Evolutionary conservation across 345 rosid genomes (phyloP).

Genomic region (Syzygium oleosum): DNA sequence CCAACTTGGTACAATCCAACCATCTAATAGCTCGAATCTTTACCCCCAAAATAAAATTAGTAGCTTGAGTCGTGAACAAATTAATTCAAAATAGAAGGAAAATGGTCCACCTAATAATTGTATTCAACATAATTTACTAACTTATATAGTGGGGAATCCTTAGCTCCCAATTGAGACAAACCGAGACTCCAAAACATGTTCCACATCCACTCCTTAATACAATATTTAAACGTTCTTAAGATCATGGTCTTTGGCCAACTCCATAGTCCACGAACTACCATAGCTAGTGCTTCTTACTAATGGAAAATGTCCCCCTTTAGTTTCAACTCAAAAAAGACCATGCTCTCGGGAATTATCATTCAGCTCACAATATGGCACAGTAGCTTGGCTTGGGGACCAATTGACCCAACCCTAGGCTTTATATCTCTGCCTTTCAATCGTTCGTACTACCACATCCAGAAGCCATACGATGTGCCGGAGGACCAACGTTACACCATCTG

Average conservation of each 20-base stretch:
- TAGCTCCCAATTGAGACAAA: not conserved
- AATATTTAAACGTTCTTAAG: not conserved
- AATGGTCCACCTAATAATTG: not conserved
- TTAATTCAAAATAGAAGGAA: not conserved
- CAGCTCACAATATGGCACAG: not conserved
- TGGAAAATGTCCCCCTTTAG: not conserved
- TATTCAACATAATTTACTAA: not conserved
- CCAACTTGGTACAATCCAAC: not conserved
- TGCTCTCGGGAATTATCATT: not conserved
- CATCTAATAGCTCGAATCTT: not conserved
- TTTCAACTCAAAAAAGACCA: not conserved
- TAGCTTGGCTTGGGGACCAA: not conserved
- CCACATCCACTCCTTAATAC: not conserved
- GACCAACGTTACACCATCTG: slow-evolving; percentile 4
- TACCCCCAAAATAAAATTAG: not conserved
- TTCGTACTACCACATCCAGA: slow-evolving; percentile 7
- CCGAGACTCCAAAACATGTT: not conserved
- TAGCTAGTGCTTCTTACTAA: not conserved
- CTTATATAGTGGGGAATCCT: not conserved
- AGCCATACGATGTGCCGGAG: slow-evolving; percentile 3
- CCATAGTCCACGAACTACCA: not conserved
- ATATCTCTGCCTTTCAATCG: not conserved
- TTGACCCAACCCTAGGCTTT: slow-evolving; percentile 1
- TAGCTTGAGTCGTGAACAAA: not conserved
- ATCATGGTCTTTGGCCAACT: not conserved